Base-by-base conservation (phyloP, 2,329 filamentous ascomycete genomes). In the Botrytis byssoidea region DNA sequence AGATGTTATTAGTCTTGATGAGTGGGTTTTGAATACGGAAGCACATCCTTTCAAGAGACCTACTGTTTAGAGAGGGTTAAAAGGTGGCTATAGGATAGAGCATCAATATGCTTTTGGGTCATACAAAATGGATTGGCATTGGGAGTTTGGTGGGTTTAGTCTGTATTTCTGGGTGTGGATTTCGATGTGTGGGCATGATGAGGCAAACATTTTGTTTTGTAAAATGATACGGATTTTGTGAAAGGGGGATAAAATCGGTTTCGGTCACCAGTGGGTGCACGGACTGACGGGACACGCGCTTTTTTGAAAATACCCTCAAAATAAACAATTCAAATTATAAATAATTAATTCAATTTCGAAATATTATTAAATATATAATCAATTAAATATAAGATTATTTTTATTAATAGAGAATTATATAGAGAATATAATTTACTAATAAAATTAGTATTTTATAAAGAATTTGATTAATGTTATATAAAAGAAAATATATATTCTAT, bases 1-100 rank as follows among this genome's bases (percentile, higher is more conserved):
- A 0, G 84, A 86, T 42, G 78, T 87, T 29, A 84, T 91, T 44
- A 91, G 87, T 81, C 80, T 93, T 79, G 91, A 93, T 81, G 86
- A 91, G 9, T 92, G 86, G 83, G 89, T 92, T 61, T 83, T 92
- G 79, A 84, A 84, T 73, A 84, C 83, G 16, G 83, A 84, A 74
- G 83, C 83, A 22, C 80, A 82, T 78, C 79, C 80, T 59, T 81
- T 82, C 67, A 80, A 75, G 67, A 69, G 80, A 55, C 79, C 80
- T 75, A 65, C 57, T 20, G 48, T 48, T 55, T 68, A 51, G 25
- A 16, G 8, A 16, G 4, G 7, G 1, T 16, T n/a, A 18, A 16
- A 40, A 4, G n/a, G 9, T 51, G 48, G 48, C 20, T 37, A 67
- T 51, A 51, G 46, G 46, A 67, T 67, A 48, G 46, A n/a, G 32